phyloP scores from a whole-genome alignment of 2,329 filamentous ascomycete species.

The Onygena corvina region DNA sequence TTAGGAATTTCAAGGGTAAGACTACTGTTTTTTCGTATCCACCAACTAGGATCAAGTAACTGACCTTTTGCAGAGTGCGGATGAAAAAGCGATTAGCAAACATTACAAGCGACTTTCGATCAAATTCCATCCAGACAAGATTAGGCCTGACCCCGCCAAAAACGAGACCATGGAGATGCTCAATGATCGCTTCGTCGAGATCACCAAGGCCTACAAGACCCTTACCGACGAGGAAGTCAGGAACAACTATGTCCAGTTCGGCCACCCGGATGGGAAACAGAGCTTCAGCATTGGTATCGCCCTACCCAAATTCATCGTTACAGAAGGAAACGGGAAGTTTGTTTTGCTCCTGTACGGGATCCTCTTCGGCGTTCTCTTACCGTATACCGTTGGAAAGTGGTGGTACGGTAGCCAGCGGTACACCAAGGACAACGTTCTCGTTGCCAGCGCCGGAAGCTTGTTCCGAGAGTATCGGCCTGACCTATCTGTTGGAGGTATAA shows the following conservation, averaged over 20 bases:
- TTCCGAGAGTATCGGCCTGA: slow-evolving; percentile 86
- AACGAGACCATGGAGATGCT: slow-evolving; percentile 79
- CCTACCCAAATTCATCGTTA: slow-evolving; percentile 81
- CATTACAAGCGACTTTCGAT: slow-evolving; percentile 79
- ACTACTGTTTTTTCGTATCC: not conserved
- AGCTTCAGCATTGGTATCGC: slow-evolving; percentile 97
- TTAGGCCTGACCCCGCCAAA: slow-evolving; percentile 65
- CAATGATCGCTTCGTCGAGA: slow-evolving; percentile 81
- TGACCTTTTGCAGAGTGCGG: slow-evolving; percentile 49
- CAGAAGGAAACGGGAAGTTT: slow-evolving; percentile 90
- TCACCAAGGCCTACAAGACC: slow-evolving; percentile 96
- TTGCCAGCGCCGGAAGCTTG: slow-evolving; percentile 86
- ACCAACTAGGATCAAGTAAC: slow-evolving; percentile 8
- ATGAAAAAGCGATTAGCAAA: slow-evolving; percentile 82
- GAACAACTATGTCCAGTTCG: slow-evolving; percentile 92
- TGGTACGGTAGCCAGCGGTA: slow-evolving; percentile 94
- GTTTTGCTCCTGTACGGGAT: slow-evolving; percentile 80
- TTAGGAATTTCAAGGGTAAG: slow-evolving; percentile 69
- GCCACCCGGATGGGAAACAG: slow-evolving; percentile 95
- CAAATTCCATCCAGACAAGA: slow-evolving; percentile 87
- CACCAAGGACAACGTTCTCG: slow-evolving; percentile 85
- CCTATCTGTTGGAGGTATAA: slow-evolving; percentile 65
- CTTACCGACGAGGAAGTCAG: slow-evolving; percentile 94
- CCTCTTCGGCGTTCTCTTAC: slow-evolving; percentile 77
- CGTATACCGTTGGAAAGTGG: slow-evolving; percentile 90